These are phyloP conservation scores for Gyromitra esculenta DNA, from an alignment of 2,329 filamentous ascomycete species.

Conservation along the genomic window DNA sequence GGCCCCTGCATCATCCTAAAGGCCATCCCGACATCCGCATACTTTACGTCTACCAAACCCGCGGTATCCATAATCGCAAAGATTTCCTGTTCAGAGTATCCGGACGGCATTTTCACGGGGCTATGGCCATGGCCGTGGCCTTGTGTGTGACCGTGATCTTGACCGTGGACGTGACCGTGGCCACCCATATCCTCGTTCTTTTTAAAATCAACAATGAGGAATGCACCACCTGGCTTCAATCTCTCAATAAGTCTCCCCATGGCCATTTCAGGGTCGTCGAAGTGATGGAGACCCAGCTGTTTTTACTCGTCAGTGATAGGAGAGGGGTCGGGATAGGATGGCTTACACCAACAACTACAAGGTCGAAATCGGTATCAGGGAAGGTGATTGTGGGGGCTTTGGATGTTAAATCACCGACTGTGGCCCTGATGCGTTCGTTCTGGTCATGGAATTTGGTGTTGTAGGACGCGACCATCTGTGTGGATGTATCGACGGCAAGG, in stretches of 20 bases:
- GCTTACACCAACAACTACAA: slow-evolving; percentile 10
- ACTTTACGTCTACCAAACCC: background rate
- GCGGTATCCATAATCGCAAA: background rate
- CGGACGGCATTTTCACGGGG: background rate
- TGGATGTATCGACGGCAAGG: slow-evolving; percentile 1
- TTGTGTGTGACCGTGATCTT: background rate
- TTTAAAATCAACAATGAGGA: slow-evolving; percentile 10
- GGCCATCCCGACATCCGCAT: slow-evolving; percentile 2
- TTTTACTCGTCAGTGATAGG: background rate
- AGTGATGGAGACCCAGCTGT: slow-evolving; percentile 7
- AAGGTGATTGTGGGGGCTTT: background rate
- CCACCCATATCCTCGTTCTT: background rate
- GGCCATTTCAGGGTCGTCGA: background rate
- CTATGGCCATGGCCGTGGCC: background rate
- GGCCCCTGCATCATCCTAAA: background rate
- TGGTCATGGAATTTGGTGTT: slow-evolving; percentile 12
- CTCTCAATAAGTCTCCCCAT: background rate
- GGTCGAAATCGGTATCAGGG: background rate
- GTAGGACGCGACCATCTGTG: slow-evolving; percentile 5
- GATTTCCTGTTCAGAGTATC: slow-evolving; percentile 1
- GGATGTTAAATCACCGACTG: background rate
- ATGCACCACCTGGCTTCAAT: background rate
- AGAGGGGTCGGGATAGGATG: background rate
- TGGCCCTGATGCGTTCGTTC: background rate
- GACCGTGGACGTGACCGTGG: background rate